Base-by-base conservation (phyloP, 192 early-diverging fungal species). In the Umbelopsis isabellina region DNA sequence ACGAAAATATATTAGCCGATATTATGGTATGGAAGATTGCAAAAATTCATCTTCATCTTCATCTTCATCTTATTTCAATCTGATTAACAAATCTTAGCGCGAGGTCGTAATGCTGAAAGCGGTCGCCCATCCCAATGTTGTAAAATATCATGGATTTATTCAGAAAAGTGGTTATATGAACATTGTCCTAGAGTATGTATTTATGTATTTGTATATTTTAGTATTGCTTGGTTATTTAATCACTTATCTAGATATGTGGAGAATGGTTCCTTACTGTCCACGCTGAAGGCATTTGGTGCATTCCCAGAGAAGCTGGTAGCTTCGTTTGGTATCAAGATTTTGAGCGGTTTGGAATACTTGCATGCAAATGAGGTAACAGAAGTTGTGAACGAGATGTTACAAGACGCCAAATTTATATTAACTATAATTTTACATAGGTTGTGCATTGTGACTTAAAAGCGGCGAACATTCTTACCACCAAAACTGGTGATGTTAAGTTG, bases 381-480 rank as follows among this genome's bases (percentile, higher is more conserved):
- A 46, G 37, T 21, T 23, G 4, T 61, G 22, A 35, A 22, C 15
- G 2, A 25, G 16, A 44, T 50, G 3, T 2, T 18, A 61, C 13
- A 13, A 51, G 25, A 27, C 16, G 0, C 0, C 22, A 41, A 6
- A 5, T 20, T 52, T 8, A 10, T 33, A 1, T 2, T 22, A 20
- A 25, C 15, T 15, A 16, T n/a, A 37, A 13, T 22, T 15, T 4
- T 0, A 4, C 16, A 13, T 67, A 84, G 79, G 92, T 93, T 9
- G 92, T 93, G n/a, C 97, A 99, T 79, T 90, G 95, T 67, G 97
- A 99, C 76, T 76, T 99, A 23, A 99, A 99, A 79, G 95, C 94
- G 3, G 95, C 96, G 51, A 99, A 99, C 78, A 94, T 99, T 53
- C 76, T 99, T 47, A 93, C 94, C 0, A 99, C 97, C n/a, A 99